Base-by-base conservation (phyloP, 2,329 filamentous ascomycete species). In the Sporothrix euskadiensis region DNA sequence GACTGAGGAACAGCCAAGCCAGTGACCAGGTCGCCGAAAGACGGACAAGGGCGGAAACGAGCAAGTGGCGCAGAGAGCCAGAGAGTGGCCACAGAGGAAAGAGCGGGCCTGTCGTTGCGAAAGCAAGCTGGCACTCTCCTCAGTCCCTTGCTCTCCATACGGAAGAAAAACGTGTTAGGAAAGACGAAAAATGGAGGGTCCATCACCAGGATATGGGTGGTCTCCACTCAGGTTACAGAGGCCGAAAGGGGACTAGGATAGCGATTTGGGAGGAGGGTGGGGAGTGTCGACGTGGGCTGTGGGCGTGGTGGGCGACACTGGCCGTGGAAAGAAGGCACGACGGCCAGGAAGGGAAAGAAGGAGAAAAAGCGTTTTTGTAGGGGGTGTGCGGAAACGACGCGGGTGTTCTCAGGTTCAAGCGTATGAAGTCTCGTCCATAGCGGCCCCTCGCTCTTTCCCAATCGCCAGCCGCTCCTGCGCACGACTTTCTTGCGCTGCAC, bases 211-310 rank as follows among this genome's bases (percentile, higher is more conserved):
- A 41, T 39, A 12, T 14, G 49, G 56, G 56, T 39, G 52, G 44
- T 49, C 41, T 59, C 69, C 69, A 61, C 56, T 16, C 69, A 44
- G 35, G 56, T 71, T 63, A 63, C 69, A 71, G 69, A 63, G 54
- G 39, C 69, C 69, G 14, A 71, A 71, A 71, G 41, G 19, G 69
- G 69, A 71, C 56, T 71, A 71, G 56, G 56, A 59, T 16, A 14
- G 26, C 22, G 69, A 39, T 54, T 71, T 71, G 26, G 69, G 54
- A 39, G 32, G 49, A 22, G 66, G 66, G 69, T 63, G 69, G 69
- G 69, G 68, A 70, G 30, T 26, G 66, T 69, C 16, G 66, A 54
- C 49, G 30, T 69, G 66, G 54, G 68, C 47, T 56, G 47, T 35
- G 44, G 16, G 32, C 44, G 32, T 56, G 22, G 52, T 30, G 52